A percentile compares a stretch with the other conserved stretches of the same genome.
Evolutionary conservation across 2,329 filamentous ascomycete genomes (phyloP).

Genomic region (Aspergillus sp.): DNA sequence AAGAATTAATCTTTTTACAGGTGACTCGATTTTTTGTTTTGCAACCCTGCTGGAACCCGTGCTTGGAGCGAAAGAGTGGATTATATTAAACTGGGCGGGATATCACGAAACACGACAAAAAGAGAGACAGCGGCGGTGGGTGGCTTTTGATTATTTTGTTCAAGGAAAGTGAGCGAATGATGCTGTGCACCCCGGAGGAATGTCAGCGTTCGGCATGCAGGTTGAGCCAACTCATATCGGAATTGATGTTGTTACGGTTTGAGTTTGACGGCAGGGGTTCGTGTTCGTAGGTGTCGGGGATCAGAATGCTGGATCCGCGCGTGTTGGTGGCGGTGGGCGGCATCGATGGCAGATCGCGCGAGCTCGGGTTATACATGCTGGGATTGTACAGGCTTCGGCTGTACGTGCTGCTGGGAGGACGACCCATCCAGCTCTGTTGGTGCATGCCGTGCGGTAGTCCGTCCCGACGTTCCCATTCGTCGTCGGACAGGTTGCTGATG

Average conservation of each 20-base stretch:
- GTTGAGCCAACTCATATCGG: conserved; percentile 48
- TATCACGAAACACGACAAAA: background rate
- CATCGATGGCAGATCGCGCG: conserved; percentile 20
- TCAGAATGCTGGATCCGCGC: conserved; percentile 33
- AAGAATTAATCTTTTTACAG: conserved; percentile 6
- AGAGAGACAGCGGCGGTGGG: background rate
- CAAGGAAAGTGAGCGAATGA: background rate
- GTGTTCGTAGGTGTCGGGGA: conserved; percentile 30
- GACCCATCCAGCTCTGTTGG: conserved; percentile 32
- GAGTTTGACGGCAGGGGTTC: conserved; percentile 21
- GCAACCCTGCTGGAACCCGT: background rate
- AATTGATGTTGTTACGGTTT: conserved; percentile 27
- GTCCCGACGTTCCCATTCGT: conserved; percentile 29
- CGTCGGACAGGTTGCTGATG: conserved; percentile 38
- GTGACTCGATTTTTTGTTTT: background rate
- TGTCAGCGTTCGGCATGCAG: conserved; percentile 30
- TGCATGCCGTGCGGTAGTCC: conserved; percentile 14
- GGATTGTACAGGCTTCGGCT: conserved; percentile 39
- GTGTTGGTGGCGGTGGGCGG: conserved; percentile 19
- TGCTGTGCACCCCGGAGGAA: background rate
- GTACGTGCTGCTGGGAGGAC: conserved; percentile 44
- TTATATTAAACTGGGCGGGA: background rate
- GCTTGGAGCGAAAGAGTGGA: background rate
- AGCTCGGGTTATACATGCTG: conserved; percentile 15
- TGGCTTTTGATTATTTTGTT: background rate